A percentile compares a stretch with the other conserved stretches of the same genome.
phyloP scores from a whole-genome alignment of 257 asterid genomes.

The Solanum pennellii region DNA sequence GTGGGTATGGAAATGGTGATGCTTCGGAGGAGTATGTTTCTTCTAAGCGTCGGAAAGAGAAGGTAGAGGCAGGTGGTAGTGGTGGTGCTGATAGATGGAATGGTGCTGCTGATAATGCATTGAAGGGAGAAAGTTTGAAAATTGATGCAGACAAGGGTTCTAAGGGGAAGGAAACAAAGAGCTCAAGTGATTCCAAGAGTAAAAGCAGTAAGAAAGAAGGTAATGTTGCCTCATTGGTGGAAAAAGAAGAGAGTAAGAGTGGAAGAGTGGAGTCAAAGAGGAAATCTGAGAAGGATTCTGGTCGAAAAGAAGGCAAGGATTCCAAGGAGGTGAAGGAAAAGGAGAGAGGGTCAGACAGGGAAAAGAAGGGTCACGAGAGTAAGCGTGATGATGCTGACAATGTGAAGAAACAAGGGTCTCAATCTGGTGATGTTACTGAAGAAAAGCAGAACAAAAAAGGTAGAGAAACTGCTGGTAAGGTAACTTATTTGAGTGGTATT shows the following conservation, averaged over 20 bases:
- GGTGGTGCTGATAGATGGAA: constrained; percentile 70
- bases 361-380: constrained; percentile 50
- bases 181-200: constrained; percentile 43
- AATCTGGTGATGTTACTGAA: constrained; percentile 35
- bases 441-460: constrained; percentile 60
- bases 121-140: constrained; percentile 37
- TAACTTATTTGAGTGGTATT: constrained; percentile 27
- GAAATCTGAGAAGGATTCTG: constrained; percentile 73
- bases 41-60: constrained; percentile 76
- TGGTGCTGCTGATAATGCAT: constrained; percentile 59
- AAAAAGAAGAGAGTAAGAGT: constrained; percentile 53
- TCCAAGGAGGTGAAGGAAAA: constrained; percentile 35
- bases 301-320: constrained; percentile 64
- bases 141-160: constrained; percentile 28
- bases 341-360: constrained; percentile 70
- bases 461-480: constrained; percentile 76
- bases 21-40: constrained; percentile 58
- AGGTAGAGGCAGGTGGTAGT: constrained; percentile 17
- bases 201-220: constrained; percentile 61
- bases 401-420: constrained; percentile 47
- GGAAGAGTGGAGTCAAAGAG: constrained; percentile 62
- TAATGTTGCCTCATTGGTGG: constrained; percentile 33
- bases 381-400: constrained; percentile 42
- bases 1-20: constrained; percentile 54
- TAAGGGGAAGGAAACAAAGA: constrained; percentile 53